Conservation (phyloP, 2,329 filamentous ascomycete species). For the Penicillium sp. region DNA sequence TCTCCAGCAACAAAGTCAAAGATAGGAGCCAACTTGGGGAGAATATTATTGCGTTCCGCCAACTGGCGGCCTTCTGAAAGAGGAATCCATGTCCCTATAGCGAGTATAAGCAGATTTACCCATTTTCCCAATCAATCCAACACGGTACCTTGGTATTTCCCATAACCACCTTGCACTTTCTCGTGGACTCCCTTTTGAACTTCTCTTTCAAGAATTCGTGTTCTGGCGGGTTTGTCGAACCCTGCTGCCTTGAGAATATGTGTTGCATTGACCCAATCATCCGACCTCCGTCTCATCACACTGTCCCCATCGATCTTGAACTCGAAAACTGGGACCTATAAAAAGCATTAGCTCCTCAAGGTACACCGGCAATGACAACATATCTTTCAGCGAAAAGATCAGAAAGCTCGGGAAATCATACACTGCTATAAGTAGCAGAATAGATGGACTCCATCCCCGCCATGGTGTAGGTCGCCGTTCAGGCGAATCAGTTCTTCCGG, state of each 20-base stretch:
- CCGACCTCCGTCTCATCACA: conserved; percentile 89
- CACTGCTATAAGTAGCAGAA: conserved; percentile 61
- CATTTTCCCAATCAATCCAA: not conserved
- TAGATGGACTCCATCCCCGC: conserved; percentile 48
- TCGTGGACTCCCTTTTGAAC: conserved; percentile 95
- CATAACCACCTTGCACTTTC: conserved; percentile 96
- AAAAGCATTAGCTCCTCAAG: not conserved
- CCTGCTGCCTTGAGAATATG: conserved; percentile 96
- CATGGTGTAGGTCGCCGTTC: conserved; percentile 27
- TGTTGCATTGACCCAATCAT: conserved; percentile 99
- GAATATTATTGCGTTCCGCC: conserved; percentile 78
- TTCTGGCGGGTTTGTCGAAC: conserved; percentile 93
- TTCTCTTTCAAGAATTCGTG: conserved; percentile 89
- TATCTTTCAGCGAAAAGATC: not conserved
- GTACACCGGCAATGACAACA: not conserved
- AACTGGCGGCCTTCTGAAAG: conserved; percentile 72
- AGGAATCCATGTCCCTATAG: conserved; percentile 86
- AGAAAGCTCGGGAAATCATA: conserved; percentile 29
- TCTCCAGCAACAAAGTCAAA: conserved; percentile 84
- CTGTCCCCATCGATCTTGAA: conserved; percentile 81
- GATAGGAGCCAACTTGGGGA: conserved; percentile 75
- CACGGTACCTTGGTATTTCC: conserved; percentile 82
- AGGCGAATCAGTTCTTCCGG: conserved; percentile 20
- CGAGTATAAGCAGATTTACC: conserved; percentile 5
- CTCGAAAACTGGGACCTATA: conserved; percentile 90